phyloP scores from a whole-genome alignment of 192 early-diverging fungal species.

The Chytriomyces sp. region DNA sequence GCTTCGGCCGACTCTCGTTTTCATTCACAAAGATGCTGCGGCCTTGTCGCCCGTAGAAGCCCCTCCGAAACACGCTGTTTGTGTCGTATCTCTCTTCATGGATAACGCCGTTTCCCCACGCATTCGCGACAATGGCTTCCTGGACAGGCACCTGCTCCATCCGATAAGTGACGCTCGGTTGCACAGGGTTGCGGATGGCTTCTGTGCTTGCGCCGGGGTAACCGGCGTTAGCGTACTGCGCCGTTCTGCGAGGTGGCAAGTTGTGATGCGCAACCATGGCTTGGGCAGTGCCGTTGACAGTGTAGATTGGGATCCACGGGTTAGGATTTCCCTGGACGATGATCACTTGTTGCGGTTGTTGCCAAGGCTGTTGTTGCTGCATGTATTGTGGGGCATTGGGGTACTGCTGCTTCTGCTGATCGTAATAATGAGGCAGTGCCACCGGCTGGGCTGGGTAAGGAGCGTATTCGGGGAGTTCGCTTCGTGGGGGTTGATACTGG shows the following conservation, averaged over 20 bases:
- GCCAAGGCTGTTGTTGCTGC: background rate
- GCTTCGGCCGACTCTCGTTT: background rate
- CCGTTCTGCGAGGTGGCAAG: constrained; percentile 16
- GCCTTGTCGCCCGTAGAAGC: background rate
- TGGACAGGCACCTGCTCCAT: constrained; percentile 7
- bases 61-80: background rate
- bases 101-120: background rate
- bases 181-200: constrained; percentile 2
- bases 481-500: background rate
- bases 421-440: background rate
- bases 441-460: background rate
- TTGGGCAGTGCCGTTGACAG: background rate
- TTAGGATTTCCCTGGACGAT: background rate
- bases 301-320: background rate
- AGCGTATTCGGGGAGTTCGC: background rate
- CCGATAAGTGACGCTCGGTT: background rate
- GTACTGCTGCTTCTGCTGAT: too few species aligned
- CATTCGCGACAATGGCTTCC: constrained; percentile 11
- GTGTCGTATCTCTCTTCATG: constrained; percentile 24
- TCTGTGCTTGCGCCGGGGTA: constrained; percentile 27
- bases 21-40: background rate
- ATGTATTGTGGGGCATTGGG: background rate
- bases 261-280: constrained; percentile 1
- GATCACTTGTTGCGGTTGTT: background rate
- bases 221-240: constrained; percentile 19